Conservation (phyloP, 495 filamentous ascomycete species). For the Hypoxylon rickii region DNA sequence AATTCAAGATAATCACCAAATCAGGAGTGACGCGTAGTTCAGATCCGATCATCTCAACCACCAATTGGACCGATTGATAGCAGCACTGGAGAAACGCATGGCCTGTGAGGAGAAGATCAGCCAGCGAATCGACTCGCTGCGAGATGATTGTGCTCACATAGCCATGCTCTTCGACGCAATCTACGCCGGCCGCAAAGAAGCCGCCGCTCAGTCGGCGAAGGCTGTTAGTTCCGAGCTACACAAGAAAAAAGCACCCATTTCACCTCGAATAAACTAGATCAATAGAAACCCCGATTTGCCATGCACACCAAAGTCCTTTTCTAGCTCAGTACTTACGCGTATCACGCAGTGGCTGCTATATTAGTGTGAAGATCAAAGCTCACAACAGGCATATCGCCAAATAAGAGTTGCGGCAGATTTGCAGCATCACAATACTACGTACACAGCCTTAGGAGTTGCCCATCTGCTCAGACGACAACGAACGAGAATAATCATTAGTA, state of each 20-base stretch:
- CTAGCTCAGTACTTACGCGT: too few relatives aligned
- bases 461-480: too few relatives aligned
- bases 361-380: too few relatives aligned
- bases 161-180: constrained; percentile 29
- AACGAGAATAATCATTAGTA: too few relatives aligned
- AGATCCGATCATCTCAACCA: constrained; percentile 15
- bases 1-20: not conserved
- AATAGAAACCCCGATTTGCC: too few relatives aligned
- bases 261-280: not conserved
- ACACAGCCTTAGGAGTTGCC: too few relatives aligned
- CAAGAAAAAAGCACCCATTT: not conserved
- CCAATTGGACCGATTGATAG: constrained; percentile 10
- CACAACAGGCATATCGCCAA: too few relatives aligned
- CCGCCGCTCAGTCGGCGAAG: constrained; percentile 10
- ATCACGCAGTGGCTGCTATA: too few relatives aligned
- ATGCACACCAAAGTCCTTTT: too few relatives aligned
- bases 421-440: too few relatives aligned
- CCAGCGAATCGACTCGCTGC: constrained; percentile 11
- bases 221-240: not conserved
- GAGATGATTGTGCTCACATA: constrained; percentile 26
- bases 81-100: constrained; percentile 19
- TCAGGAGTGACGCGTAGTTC: not conserved
- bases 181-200: constrained; percentile 27
- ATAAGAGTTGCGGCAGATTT: too few relatives aligned
- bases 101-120: constrained; percentile 26